Evolutionary conservation across 2,329 filamentous ascomycete genomes (phyloP), one percentile per base, ranked within the genome.

Genomic region (Chrysosporium queenslandicum): DNA sequence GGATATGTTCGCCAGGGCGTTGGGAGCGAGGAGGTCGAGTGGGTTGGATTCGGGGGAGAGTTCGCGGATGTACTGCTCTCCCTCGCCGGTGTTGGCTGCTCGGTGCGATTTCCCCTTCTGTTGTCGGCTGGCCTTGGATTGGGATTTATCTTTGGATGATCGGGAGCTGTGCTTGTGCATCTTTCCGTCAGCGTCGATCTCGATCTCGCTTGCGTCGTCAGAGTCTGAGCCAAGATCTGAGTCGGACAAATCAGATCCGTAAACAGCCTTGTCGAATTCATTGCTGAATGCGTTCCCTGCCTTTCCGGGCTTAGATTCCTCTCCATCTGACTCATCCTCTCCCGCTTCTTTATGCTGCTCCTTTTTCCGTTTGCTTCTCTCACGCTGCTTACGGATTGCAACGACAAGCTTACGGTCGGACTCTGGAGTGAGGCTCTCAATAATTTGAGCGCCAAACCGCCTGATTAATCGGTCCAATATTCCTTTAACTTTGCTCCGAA

Each of bases 401-500:
- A 83, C 78, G 37, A 98, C 85, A 52, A 98, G 76, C 69, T 97
- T 98, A 60, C 82, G 82, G 70, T 96, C 91, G 20, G 81, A 80
- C 62, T 94, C 87, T 2, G 90, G 91, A 54, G 87, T 90, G 66
- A 86, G 77, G 58, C 80, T 80, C 69, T 92, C 87, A 11, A 98
- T 80, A 27, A 81, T 70, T 1, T 91, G 85, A 42, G 86, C 85
- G 45, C 92, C 90, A 64, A 96, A 97, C 53, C 91, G 82, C 45
- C 91, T 82, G 20, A 97, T 85, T 78, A 96, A 88, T 49, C 92
- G 82, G 72, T 98, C 92, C 14, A 98, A 74, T 58, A 98, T 97
- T 65, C 96, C 90, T 80, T 96, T 97, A 60, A 98, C 90, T 75
- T 97, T 98, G 46, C 87, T 84, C 63, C 91, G 88, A 74, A 98